Base-by-base conservation (phyloP, 192 early-diverging fungal species). In the Lunasporangiospora selenospora region DNA sequence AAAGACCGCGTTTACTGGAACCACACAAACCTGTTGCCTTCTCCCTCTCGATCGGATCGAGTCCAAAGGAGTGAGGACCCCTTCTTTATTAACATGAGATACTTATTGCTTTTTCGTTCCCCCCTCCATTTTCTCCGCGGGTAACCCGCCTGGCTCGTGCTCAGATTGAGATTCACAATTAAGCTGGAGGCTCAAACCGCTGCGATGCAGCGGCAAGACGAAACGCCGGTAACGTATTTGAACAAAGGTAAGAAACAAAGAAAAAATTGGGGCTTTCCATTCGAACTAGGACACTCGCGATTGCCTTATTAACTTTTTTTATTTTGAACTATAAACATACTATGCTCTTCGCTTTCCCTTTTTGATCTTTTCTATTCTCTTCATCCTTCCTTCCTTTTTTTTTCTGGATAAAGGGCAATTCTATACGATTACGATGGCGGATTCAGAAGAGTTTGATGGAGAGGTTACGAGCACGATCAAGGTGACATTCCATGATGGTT, bases 401-500 rank as follows among this genome's bases (percentile, higher is more conserved):
- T n/a, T 49, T 19, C 18, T n/a, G 5, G 11, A 19, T 21, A 10
- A 52, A 86, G 84, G 82, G 16, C 83, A 87, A 63, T 80, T 71
- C 31, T 92, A 92, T 63, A 77, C 67, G 8, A 53, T 92, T 15
- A 70, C 76, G 1, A 50, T 89, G 12, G 50, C 82, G 43, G 86
- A 90, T 64, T 64, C 46, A 3, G 70, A 77, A 4, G 71, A 65
- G 29, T 67, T 53, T 31, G 81, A 88, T 45, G 75, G 66, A 8
- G 75, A 82, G 9, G 81, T 85, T 39, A 77, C 65, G 7, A 86
- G 82, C 3, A 83, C 83, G 3, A 52, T 90, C 42, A 79, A 83
- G 26, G 79, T 92, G 21, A 79, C 83, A 23, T 92, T 92, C 75
- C 89, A 92, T 51, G 90, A 92, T 40, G 85, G 86, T 27, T 66